Percentiles rank a stretch among this genome's conserved stretches.
Evolutionary conservation across 2,329 filamentous ascomycete species (phyloP).

Genomic region (Epichloe bromicola): DNA sequence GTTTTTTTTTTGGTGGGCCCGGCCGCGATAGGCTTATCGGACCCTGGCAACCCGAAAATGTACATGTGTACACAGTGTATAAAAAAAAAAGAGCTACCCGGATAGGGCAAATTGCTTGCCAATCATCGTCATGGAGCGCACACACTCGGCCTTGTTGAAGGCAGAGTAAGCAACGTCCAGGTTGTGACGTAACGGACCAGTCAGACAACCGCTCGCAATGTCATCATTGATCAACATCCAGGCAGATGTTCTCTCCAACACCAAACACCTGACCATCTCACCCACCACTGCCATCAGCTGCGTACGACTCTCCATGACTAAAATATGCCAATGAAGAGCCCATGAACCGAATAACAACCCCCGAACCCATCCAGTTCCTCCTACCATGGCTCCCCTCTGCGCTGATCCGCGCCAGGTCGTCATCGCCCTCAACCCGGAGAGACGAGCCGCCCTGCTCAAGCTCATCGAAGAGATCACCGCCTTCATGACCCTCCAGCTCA

Average conservation of each 20-base stretch:
- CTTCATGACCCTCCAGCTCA: conserved; percentile 40
- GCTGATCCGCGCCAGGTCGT: conserved; percentile 42
- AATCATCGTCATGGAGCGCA: no score
- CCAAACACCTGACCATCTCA: no score
- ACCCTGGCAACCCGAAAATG: not conserved
- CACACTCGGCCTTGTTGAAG: no score
- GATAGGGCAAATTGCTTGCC: no score
- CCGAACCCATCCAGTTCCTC: not conserved
- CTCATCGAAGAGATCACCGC: conserved; percentile 38
- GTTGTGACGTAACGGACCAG: not conserved
- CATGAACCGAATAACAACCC: not conserved
- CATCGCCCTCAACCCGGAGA: conserved; percentile 39
- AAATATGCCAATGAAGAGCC: not conserved
- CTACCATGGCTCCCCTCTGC: conserved; percentile 39
- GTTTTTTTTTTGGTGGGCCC: conserved; percentile 1
- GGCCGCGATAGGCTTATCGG: not conserved
- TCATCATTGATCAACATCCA: no score
- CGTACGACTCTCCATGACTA: not conserved
- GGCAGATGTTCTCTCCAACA: no score
- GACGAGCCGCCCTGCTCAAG: conserved; percentile 36
- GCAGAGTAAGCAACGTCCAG: no score
- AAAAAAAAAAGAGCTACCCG: no score
- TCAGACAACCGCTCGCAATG: no score
- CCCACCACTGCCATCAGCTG: no score
- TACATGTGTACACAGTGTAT: no score